Conservation (phyloP, 805 yeast species). For the Tetrapisispora nanseiensis region DNA sequence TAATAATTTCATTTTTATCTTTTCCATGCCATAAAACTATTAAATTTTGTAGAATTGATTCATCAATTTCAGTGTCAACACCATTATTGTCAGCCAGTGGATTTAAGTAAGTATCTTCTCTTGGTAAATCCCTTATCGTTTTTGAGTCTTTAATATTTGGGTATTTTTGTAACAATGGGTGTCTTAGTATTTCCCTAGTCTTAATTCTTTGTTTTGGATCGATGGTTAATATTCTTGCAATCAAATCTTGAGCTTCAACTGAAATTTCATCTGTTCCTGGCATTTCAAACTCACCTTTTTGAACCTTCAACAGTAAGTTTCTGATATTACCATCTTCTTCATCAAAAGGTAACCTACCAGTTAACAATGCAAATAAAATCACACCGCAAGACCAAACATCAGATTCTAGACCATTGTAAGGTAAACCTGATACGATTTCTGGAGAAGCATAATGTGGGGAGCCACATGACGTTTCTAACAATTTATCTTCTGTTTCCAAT, state of each 20-base stretch:
- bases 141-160: constrained; percentile 30
- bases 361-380: constrained; percentile 81
- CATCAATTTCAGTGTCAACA: constrained; percentile 43
- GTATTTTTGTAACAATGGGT: constrained; percentile 76
- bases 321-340: constrained; percentile 78
- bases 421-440: constrained; percentile 90
- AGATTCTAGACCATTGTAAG: constrained; percentile 92
- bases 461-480: constrained; percentile 92
- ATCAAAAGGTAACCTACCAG: constrained; percentile 95
- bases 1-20: constrained; percentile 40
- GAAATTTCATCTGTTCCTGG: constrained; percentile 69
- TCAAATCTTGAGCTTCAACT: constrained; percentile 77
- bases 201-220: constrained; percentile 74
- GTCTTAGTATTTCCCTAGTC: constrained; percentile 64
- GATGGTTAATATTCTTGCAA: constrained; percentile 69
- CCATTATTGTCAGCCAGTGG: constrained; percentile 30
- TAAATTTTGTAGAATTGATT: constrained; percentile 63
- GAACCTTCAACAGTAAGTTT: constrained; percentile 78
- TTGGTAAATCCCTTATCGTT: constrained; percentile 30
- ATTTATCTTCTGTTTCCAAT: constrained; percentile 66
- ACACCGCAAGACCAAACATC: constrained; percentile 99
- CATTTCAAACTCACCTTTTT: constrained; percentile 77
- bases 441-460: constrained; percentile 99
- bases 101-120: constrained; percentile 32
- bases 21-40: constrained; percentile 79